Evolutionary conservation across 441 rosid species (phyloP), one percentile per base, ranked within the genome.

Genomic region (Brassica hybrid): DNA sequence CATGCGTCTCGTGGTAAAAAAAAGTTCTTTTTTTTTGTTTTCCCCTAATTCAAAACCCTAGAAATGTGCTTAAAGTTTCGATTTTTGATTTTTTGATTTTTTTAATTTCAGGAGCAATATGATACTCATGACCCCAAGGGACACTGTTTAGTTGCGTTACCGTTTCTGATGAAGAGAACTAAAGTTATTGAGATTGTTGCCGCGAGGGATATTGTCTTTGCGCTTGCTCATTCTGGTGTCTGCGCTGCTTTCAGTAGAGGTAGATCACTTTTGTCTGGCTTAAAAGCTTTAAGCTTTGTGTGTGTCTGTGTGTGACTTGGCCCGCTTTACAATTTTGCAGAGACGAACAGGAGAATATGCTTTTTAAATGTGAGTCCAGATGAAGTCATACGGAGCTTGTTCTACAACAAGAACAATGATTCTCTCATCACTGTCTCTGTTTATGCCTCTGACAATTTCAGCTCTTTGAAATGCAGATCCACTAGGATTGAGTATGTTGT

Each of bases 121-220:
- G 99, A 94, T 77, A 93, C 99, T 5, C 97, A 94, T 79, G 97
- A 94, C 76, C 97, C 97, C 4, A 94, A 91, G 56, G 98, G 97
- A 12, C 97, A 89, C 48, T 86, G 88, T 69, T 76, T 92, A 4
- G 84, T 88, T 18, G 95, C 88, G 17, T 80, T 94, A 70, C 95
- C 97, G 6, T 94, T 91, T 82, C 82, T 94, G 79, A 94, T 87
- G 90, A 94, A 94, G 82, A 86, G 97, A 67, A 88, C 98, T 0
- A 94, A 92, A 83, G 93, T 94, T n/a, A 93, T 94, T 7, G 99
- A 94, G 90, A 94, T 94, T 58, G 97, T 94, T 12, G 97, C 99
- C 25, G 97, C 99, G 18, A 90, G 89, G n/a, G 97, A 90, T 79
- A 94, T 94, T 50, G 94, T 94, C 27, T 94, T 94, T 75, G 97